phyloP scores from a whole-genome alignment of 805 yeast genomes.

The Maudiozyma pseudohumilis region DNA sequence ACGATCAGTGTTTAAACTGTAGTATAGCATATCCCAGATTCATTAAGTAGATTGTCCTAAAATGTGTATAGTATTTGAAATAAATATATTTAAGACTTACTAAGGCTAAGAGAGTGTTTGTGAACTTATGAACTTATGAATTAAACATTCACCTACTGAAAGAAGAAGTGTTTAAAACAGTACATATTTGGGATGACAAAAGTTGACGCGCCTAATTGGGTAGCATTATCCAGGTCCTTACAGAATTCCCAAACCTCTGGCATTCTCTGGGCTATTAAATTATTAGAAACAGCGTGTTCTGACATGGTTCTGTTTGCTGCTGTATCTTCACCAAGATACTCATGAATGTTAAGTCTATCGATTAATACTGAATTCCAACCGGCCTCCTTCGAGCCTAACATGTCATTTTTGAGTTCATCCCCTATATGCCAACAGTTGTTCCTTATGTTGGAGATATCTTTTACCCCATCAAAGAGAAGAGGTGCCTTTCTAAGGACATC shows the following conservation, averaged over 20 bases:
- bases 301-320: constrained; percentile 5
- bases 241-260: constrained; percentile 14
- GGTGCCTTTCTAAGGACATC: constrained; percentile 21
- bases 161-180: constrained; percentile 5
- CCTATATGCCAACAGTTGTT: constrained; percentile 54
- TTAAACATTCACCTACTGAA: no score
- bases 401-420: constrained; percentile 48
- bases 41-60: neutral
- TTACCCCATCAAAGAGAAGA: constrained; percentile 7
- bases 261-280: constrained; percentile 21
- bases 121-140: no score
- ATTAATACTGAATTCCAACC: constrained; percentile 56
- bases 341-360: constrained; percentile 35
- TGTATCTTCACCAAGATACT: constrained; percentile 11
- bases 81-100: neutral
- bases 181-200: constrained; percentile 20
- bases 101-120: no score
- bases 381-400: constrained; percentile 39
- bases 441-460: constrained; percentile 13
- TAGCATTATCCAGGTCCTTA: constrained; percentile 9
- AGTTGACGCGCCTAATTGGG: constrained; percentile 13
- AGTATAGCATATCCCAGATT: neutral
- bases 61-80: neutral
- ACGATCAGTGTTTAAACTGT: constrained; percentile 71
- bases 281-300: constrained; percentile 17